phyloP scores from a whole-genome alignment of 2,329 filamentous ascomycete species.

The Alternaria arbusti region DNA sequence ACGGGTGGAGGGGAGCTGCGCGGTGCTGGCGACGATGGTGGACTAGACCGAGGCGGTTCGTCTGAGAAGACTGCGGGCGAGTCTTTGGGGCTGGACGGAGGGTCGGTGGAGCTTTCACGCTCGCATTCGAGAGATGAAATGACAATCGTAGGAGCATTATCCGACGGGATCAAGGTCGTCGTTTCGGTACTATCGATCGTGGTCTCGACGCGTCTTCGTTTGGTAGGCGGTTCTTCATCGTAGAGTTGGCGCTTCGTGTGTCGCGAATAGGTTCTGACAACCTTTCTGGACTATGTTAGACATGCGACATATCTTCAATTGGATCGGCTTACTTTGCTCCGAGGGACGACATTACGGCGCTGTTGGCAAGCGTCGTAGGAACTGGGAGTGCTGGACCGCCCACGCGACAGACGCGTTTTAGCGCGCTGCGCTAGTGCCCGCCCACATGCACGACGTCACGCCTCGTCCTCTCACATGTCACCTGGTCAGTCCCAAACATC shows the following conservation, averaged over 20 bases:
- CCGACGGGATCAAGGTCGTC: conserved; percentile 9
- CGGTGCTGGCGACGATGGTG: conserved; percentile 40
- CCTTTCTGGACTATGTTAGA: conserved; percentile 35
- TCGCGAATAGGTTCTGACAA: conserved; percentile 47
- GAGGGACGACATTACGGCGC: conserved; percentile 30
- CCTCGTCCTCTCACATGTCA: not conserved
- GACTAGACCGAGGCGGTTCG: conserved; percentile 39
- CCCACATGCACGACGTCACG: conserved; percentile 15
- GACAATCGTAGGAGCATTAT: not conserved
- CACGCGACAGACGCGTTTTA: conserved; percentile 34
- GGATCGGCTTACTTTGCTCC: conserved; percentile 29
- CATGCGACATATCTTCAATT: not conserved
- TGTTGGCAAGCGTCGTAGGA: conserved; percentile 11
- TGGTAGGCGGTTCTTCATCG: conserved; percentile 43
- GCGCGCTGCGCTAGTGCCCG: conserved; percentile 26
- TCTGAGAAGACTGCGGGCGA: conserved; percentile 51
- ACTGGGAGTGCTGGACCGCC: conserved; percentile 7
- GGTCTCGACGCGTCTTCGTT: conserved; percentile 46
- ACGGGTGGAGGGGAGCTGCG: conserved; percentile 31
- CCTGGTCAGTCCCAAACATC: not conserved
- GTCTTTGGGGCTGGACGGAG: conserved; percentile 42
- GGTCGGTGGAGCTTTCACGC: conserved; percentile 18
- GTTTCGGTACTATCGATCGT: conserved; percentile 11
- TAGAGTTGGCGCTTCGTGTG: conserved; percentile 36
- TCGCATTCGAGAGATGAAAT: conserved; percentile 13